Conservation (phyloP, 441 rosid genomes). For the Populus tomentosa region DNA sequence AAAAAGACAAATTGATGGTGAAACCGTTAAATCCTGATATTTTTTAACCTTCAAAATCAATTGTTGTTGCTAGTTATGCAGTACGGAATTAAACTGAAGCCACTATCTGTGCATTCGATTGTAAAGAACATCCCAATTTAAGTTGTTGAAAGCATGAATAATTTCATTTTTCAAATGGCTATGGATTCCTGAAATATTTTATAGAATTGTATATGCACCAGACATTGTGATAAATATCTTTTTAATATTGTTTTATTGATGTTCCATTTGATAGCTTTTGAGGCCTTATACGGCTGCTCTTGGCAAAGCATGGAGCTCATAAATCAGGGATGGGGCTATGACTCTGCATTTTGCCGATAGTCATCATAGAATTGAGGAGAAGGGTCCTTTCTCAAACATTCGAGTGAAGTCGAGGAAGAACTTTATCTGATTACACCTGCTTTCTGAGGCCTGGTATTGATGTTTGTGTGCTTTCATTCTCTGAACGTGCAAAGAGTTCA, state of each 20-base stretch:
- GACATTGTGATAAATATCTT: background rate
- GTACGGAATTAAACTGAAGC: background rate
- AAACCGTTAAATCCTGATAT: background rate
- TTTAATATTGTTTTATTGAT: background rate
- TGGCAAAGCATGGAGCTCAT: constrained; percentile 63
- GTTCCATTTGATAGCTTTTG: constrained; percentile 58
- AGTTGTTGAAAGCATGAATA: background rate
- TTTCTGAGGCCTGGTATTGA: constrained; percentile 75
- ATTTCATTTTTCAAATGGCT: background rate
- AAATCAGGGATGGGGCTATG: constrained; percentile 50
- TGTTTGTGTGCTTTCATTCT: constrained; percentile 51
- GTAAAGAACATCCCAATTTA: background rate
- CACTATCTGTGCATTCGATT: background rate
- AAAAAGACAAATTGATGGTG: background rate
- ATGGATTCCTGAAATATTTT: background rate
- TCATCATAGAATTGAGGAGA: constrained; percentile 26
- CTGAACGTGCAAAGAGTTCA: constrained; percentile 15
- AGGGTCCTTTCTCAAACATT: constrained; percentile 49
- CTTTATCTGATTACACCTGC: constrained; percentile 61
- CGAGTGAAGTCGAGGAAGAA: constrained; percentile 68
- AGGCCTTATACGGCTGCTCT: constrained; percentile 48
- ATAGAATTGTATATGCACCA: too few relatives aligned
- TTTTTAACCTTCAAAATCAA: background rate
- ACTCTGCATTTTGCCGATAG: constrained; percentile 37
- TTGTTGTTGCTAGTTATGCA: background rate